Evolutionary conservation across 768 basidiomycete genomes (phyloP).

Genomic region (Saitozyma sp.): DNA sequence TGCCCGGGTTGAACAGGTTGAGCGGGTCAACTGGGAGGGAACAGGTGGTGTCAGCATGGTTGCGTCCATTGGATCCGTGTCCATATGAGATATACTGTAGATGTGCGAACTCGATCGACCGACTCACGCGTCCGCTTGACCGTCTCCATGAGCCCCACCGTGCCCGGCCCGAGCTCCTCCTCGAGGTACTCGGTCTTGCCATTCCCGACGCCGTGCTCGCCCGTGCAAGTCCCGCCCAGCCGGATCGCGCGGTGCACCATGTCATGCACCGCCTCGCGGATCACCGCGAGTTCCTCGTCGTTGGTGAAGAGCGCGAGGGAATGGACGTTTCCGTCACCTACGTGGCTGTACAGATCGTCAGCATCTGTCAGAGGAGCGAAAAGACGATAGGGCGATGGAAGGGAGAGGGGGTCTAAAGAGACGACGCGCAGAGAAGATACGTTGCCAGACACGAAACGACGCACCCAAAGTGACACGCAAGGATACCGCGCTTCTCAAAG

Average conservation of each 20-base stretch:
- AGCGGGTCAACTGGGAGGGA: slow-evolving; percentile 61
- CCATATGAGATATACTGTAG: no score
- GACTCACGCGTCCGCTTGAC: slow-evolving; percentile 64
- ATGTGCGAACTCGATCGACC: no score
- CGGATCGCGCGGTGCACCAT: slow-evolving; percentile 55
- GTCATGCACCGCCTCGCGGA: slow-evolving; percentile 48
- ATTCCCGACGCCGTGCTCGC: slow-evolving; percentile 81
- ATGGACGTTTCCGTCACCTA: slow-evolving; percentile 55
- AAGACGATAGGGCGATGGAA: neutral
- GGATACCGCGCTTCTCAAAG: slow-evolving; percentile 62
- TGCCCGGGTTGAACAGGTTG: slow-evolving; percentile 83
- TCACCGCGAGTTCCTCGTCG: slow-evolving; percentile 40
- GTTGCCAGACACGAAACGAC: no score
- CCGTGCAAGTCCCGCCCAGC: slow-evolving; percentile 56
- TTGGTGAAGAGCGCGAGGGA: slow-evolving; percentile 51
- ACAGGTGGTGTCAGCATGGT: slow-evolving; percentile 45
- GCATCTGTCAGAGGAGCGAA: neutral
- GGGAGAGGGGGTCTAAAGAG: neutral
- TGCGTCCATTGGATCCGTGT: no score
- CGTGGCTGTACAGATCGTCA: slow-evolving; percentile 31
- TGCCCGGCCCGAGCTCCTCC: slow-evolving; percentile 79
- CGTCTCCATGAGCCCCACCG: slow-evolving; percentile 80
- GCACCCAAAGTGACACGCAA: slow-evolving; percentile 55
- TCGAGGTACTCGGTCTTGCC: slow-evolving; percentile 81
- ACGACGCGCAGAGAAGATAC: neutral